Evolutionary conservation across 352 stramenopile genomes (phyloP), one percentile per base, ranked within the genome.

Genomic region (Phytophthora aleatoria): DNA sequence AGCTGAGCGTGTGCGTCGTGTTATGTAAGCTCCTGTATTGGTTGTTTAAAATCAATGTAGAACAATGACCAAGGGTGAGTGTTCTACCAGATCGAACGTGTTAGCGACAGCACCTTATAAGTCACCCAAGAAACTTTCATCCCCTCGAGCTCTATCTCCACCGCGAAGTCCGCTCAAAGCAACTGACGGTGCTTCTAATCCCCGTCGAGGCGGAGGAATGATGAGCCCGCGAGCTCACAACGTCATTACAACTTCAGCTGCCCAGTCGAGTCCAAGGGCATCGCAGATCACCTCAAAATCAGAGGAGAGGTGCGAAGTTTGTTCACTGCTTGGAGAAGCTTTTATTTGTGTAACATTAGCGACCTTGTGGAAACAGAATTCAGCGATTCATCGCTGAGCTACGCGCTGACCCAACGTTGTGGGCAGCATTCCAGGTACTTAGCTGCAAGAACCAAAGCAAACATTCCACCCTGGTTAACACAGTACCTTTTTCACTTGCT

Each of bases 341-440:
- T 20, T 4, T 3, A 30, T 24, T 51, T 54, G 12, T 28, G 15
- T 64, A 28, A 71, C 36, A 31, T 20, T 26, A 31, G 6, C 43
- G 30, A 20, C 48, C 9, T 51, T 45, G 12, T n/a, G 16, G n/a
- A 35, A 50, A 42, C 44, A 92, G 83, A 35, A 86, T 94, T 50
- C 58, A 77, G 8, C 49, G 58, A 9, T 68, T 92, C 12, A 62
- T 94, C 26, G 68, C 70, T 30, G 79, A 92, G 5, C 50, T 94
- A 31, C 82, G 80, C 3, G 45, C 81, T 6, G 82, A 94, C 61
- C 75, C 83, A 16, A 62, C 55, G 1, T 58, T 79, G 13, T 91
- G 81, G 76, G 73, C 69, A 26, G 62, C 66, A 5, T 95, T 95
- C 42, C 68, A 81, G 58, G 79, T 86, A 52, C 9, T 39, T 45